A percentile compares a stretch with the other conserved stretches of the same genome.
Conservation (phyloP, 1,284 basidiomycete genomes). For the Ceratobasidium sp. region DNA sequence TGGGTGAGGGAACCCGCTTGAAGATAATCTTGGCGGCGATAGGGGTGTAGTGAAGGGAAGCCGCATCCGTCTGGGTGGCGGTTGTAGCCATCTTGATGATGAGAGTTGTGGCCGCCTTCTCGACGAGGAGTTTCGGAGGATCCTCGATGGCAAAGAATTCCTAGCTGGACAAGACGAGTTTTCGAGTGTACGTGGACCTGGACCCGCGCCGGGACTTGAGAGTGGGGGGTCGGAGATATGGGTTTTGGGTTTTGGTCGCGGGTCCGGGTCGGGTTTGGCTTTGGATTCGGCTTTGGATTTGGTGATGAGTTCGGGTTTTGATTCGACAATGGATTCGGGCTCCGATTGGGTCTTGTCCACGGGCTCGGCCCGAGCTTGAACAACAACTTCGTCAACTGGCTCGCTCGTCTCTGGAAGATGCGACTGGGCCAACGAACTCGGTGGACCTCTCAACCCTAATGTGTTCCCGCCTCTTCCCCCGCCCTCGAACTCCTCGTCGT, state of each 20-base stretch:
- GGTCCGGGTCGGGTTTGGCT: neutral
- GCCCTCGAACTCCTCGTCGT: slow-evolving; percentile 8
- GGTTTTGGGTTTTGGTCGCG: neutral
- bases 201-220: slow-evolving; percentile 28
- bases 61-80: neutral
- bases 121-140: neutral
- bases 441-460: slow-evolving; percentile 1
- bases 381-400: neutral
- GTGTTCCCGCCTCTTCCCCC: neutral
- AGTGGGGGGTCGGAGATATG: slow-evolving; percentile 13
- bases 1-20: slow-evolving; percentile 13
- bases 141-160: no score
- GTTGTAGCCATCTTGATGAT: no score
- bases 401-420: neutral
- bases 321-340: no score
- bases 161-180: slow-evolving; percentile 12
- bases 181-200: slow-evolving; percentile 34
- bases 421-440: slow-evolving; percentile 21
- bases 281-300: neutral
- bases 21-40: neutral
- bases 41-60: slow-evolving; percentile 9
- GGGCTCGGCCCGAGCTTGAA: neutral
- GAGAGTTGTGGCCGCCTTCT: no score
- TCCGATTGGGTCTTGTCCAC: neutral
- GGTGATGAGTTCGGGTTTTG: slow-evolving; percentile 1